Evolutionary conservation across 2,329 filamentous ascomycete genomes (phyloP), one percentile per base, ranked within the genome.

Genomic region (Alternaria triticina): DNA sequence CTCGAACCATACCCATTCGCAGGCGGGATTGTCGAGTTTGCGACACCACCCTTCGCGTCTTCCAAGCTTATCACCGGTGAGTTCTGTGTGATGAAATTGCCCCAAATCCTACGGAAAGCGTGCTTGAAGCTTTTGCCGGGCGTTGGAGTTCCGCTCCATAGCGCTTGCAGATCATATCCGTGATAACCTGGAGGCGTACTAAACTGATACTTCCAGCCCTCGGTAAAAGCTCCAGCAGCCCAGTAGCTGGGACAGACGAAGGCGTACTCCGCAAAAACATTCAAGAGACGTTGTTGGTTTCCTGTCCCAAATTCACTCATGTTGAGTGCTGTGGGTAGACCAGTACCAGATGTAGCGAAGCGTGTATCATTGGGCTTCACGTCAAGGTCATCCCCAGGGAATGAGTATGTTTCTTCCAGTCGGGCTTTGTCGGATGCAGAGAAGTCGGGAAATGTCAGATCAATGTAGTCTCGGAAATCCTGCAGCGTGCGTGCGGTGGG

Each of bases 261-360:
- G 36, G 83, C 80, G 63, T 79, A 82, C 64, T 84, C 82, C 8
- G 82, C 82, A 62, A 82, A 84, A 22, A 83, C 77, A 61, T 82
- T 73, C 70, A 81, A 81, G 5, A 82, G 70, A 20, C 82, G 74
- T 55, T 79, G 75, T 58, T 77, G 72, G 47, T 77, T 71, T 33
- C 75, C 76, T 1, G 75, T 75, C 2, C 71, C 75, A 55, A 74
- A 75, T 33, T 61, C 62, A 46, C 71, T 75, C 51, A 75, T 72
- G 58, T 77, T 77, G 23, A 77, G 55, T 5, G 75, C 74, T 11
- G 73, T 74, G 1, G 72, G 68, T 7, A 46, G 25, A 11, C 65
- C 59, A 9, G 64, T 71, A 12, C 74, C 75, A 4, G 62, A 60
- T 7, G 75, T 79, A 15, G 69, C 67, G 57, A 70, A 79, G 25